Conservation (phyloP, 306 rosid genomes). For the Glycine soja region DNA sequence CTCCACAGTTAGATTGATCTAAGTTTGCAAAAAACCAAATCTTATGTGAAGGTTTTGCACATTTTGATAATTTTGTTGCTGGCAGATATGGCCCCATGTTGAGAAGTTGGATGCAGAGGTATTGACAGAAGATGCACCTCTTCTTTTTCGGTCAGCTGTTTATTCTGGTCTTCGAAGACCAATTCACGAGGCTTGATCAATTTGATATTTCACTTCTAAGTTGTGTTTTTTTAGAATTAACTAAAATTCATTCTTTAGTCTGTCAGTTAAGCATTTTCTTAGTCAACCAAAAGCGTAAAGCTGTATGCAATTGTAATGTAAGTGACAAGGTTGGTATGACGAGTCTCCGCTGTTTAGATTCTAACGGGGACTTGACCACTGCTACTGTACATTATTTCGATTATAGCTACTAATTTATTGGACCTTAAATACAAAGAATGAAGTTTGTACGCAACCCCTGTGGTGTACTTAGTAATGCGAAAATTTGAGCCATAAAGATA, state of each 20-base stretch:
- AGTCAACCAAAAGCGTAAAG: slow-evolving; percentile 31
- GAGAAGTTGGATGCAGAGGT: slow-evolving; percentile 85
- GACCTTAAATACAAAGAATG: slow-evolving; percentile 6
- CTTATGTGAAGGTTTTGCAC: slow-evolving; percentile 5
- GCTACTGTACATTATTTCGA: slow-evolving; percentile 38
- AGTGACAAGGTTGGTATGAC: slow-evolving; percentile 31
- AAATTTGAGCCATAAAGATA: not conserved
- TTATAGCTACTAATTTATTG: slow-evolving; percentile 7
- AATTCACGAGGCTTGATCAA: slow-evolving; percentile 51
- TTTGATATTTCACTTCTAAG: not conserved
- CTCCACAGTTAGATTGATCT: not conserved
- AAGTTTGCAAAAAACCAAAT: not conserved
- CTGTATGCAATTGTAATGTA: slow-evolving; percentile 49
- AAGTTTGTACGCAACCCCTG: not conserved
- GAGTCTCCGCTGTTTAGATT: slow-evolving; percentile 40
- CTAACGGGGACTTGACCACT: slow-evolving; percentile 11
- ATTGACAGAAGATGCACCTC: slow-evolving; percentile 70
- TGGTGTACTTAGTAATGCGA: not conserved
- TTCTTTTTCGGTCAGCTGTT: slow-evolving; percentile 69
- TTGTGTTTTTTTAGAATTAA: not conserved
- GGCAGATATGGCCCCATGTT: slow-evolving; percentile 89
- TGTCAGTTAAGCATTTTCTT: slow-evolving; percentile 33
- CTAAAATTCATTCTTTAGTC: slow-evolving; percentile 42
- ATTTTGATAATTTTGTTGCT: slow-evolving; percentile 37
- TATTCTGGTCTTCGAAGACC: slow-evolving; percentile 78